Evolutionary conservation across 140 eudicot species (phyloP), one percentile per base, ranked within the genome.

Genomic region (Oenanthe javanica): DNA sequence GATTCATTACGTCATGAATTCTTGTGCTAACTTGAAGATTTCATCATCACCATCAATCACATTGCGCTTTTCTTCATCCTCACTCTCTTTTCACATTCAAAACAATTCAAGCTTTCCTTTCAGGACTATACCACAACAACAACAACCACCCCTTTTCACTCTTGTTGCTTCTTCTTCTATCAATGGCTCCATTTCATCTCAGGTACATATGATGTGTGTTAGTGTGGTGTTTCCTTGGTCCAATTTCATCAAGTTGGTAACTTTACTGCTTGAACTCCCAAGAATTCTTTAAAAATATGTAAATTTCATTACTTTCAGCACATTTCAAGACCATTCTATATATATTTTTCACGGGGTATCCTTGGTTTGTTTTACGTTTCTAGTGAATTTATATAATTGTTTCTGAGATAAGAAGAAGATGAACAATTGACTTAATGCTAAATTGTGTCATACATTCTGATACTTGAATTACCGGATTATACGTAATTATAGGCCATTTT

Each of bases 161-260:
- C n/a, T 23, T 31, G 10, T 47, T 0, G 42, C 61, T 36, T 43
- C 77, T 3, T 74, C 59, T n/a, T 74, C 59, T 40, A 6, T 9
- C 50, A 74, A 74, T 21, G 57, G 43, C 57, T 27, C 78, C 59
- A 48, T 74, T 74, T 74, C 61, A 27, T 42, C 77, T 45, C 55
- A 74, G 77, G 77, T 74, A 61, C 23, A 13, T 47, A 10, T 43
- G 36, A 10, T 43, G 36, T 19, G 31, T 72, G 46, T 43, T n/a
- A 16, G 46, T 40, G 19, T 21, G 36, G 66, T 59, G 67, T 27
- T 13, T 31, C 36, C 36, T 31, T 31, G 36, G 36, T 66, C 31
- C 5, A 16, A 43, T 38, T 43, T 16, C 27, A 9, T 40, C 19
- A 45, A 72, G n/a, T 72, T 5, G 4, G 27, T 9, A 36, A 36